These are phyloP conservation scores for Coniella lustricola DNA, from an alignment of 2,329 filamentous ascomycete genomes.

Conservation along the genomic window DNA sequence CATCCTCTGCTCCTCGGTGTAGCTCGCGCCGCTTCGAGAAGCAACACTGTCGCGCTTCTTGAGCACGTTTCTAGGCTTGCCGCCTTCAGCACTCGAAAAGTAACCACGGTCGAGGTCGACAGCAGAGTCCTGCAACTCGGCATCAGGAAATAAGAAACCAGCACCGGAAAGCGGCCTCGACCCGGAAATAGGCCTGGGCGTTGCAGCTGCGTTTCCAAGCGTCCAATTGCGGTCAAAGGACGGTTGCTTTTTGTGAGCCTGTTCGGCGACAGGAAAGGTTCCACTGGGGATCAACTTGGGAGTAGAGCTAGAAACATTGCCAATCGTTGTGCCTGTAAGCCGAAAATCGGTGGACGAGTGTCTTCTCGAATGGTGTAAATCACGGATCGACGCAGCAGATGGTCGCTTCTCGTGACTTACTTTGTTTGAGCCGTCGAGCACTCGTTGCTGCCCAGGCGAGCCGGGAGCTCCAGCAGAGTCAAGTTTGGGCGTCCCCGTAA, in stretches of 20 bases:
- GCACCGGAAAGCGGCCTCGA: slow-evolving; percentile 42
- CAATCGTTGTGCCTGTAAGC: slow-evolving; percentile 29
- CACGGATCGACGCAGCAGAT: slow-evolving; percentile 75
- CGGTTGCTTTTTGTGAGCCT: slow-evolving; percentile 54
- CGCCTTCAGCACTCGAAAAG: slow-evolving; percentile 82
- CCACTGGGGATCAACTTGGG: slow-evolving; percentile 38
- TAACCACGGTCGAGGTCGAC: slow-evolving; percentile 79
- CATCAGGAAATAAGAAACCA: slow-evolving; percentile 44
- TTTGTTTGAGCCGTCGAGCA: slow-evolving; percentile 41
- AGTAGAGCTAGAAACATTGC: slow-evolving; percentile 24
- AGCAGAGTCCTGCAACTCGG: slow-evolving; percentile 39
- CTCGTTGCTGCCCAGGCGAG: slow-evolving; percentile 31
- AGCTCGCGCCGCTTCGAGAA: slow-evolving; percentile 64
- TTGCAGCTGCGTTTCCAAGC: slow-evolving; percentile 44
- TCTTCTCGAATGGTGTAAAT: slow-evolving; percentile 74
- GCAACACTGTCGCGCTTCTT: slow-evolving; percentile 64
- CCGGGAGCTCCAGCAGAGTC: slow-evolving; percentile 32
- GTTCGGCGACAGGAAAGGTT: slow-evolving; percentile 34
- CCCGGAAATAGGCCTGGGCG: slow-evolving; percentile 1
- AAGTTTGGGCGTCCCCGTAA: slow-evolving; percentile 42
- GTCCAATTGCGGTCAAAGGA: slow-evolving; percentile 68
- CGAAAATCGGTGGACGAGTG: slow-evolving; percentile 81
- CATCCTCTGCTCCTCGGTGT: slow-evolving; percentile 65
- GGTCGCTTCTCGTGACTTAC: slow-evolving; percentile 47
- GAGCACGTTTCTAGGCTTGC: slow-evolving; percentile 70